A percentile compares a stretch with the other conserved stretches of the same genome.
Conservation (phyloP, 306 rosid genomes). For the Cicer yamashitae region DNA sequence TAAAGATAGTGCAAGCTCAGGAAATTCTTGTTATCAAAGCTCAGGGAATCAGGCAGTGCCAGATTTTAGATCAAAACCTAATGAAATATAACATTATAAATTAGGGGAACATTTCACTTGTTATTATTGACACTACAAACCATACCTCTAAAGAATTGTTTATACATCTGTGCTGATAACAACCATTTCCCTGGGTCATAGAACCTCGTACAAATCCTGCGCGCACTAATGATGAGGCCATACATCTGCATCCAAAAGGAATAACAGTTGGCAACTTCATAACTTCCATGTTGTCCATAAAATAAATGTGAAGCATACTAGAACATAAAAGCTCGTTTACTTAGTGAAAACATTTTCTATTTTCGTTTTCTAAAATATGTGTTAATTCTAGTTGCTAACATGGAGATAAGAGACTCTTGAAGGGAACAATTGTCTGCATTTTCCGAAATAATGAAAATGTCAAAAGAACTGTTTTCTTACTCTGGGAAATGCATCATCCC, state of each 20-base stretch:
- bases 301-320: slow-evolving; percentile 5
- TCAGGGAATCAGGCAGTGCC: slow-evolving; percentile 9
- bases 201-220: slow-evolving; percentile 96
- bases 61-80: slow-evolving; percentile 29
- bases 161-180: slow-evolving; percentile 93
- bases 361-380: no score
- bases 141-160: slow-evolving; percentile 84
- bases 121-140: slow-evolving; percentile 24
- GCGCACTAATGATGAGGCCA: slow-evolving; percentile 94
- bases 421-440: no score
- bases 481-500: no score
- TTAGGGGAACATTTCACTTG: slow-evolving; percentile 9
- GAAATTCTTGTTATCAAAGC: slow-evolving; percentile 1
- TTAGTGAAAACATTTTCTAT: no score
- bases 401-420: no score
- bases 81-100: slow-evolving; percentile 28
- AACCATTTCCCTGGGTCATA: slow-evolving; percentile 95
- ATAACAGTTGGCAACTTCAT: slow-evolving; percentile 43
- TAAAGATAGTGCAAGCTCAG: neutral
- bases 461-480: no score
- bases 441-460: no score
- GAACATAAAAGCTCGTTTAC: neutral
- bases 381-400: no score
- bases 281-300: slow-evolving; percentile 1
- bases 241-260: slow-evolving; percentile 70